Evolutionary conservation across 768 basidiomycete species (phyloP).

Genomic region (Rhizopogon salebrosus): DNA sequence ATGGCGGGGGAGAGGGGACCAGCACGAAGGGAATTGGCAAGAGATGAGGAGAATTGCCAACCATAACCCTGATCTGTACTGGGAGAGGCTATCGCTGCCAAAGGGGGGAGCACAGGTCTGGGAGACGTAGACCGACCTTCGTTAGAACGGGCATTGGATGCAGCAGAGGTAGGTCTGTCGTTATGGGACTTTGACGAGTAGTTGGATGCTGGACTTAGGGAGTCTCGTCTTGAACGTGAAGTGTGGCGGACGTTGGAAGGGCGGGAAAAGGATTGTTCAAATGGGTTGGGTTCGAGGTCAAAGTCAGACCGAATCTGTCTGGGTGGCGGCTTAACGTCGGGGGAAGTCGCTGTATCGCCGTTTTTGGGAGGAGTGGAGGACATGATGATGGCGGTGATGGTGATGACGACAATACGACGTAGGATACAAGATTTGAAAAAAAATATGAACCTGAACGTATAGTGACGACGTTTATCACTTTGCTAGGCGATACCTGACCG

Average conservation of each 20-base stretch:
- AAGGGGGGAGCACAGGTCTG: slow-evolving; percentile 78
- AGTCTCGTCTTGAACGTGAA: slow-evolving; percentile 28
- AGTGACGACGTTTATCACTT: too few species aligned
- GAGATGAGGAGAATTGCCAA: slow-evolving; percentile 60
- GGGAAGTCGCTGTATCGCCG: slow-evolving; percentile 35
- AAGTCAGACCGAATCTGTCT: slow-evolving; percentile 61
- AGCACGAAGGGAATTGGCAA: slow-evolving; percentile 77
- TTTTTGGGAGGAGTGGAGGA: slow-evolving; percentile 22
- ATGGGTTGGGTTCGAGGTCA: slow-evolving; percentile 84
- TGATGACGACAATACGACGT: slow-evolving; percentile 15
- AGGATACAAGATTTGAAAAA: not conserved
- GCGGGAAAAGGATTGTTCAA: slow-evolving; percentile 87
- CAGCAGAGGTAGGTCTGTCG: slow-evolving; percentile 29
- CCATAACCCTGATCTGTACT: slow-evolving; percentile 38
- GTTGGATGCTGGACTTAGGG: slow-evolving; percentile 28
- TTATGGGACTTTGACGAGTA: slow-evolving; percentile 32
- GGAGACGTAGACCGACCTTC: slow-evolving; percentile 32
- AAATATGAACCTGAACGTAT: too few species aligned
- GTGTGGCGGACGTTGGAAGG: slow-evolving; percentile 49
- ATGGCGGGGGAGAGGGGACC: slow-evolving; percentile 96
- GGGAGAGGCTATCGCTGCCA: slow-evolving; percentile 68
- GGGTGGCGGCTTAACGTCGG: slow-evolving; percentile 22
- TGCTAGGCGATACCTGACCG: not conserved
- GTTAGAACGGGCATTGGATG: slow-evolving; percentile 26
- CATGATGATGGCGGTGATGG: slow-evolving; percentile 16